A percentile compares a stretch with the other conserved stretches of the same genome.
phyloP scores from a whole-genome alignment of 1,284 basidiomycete species.

The Melampsora americana region DNA sequence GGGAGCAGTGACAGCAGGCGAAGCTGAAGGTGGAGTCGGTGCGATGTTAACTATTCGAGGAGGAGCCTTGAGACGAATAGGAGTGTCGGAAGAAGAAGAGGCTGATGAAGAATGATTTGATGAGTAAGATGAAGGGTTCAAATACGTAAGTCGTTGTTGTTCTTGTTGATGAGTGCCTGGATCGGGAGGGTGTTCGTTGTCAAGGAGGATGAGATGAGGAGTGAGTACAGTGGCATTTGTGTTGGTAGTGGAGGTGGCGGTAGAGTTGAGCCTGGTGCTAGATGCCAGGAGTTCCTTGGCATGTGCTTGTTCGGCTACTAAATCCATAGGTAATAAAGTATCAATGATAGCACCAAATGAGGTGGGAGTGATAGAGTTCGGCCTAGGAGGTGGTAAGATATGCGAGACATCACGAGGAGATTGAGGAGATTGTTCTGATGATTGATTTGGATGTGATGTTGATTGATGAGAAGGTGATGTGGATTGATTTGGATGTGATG shows the following conservation, averaged over 20 bases:
- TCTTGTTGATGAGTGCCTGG: no score
- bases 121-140: background rate
- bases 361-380: constrained; percentile 1
- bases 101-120: background rate
- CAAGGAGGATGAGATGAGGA: background rate
- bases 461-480: background rate
- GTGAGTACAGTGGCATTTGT: no score
- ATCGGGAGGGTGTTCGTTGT: no score
- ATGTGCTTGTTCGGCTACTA: background rate
- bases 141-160: no score
- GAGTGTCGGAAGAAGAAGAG: background rate
- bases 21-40: constrained; percentile 28
- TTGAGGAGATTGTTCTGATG: background rate
- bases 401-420: background rate
- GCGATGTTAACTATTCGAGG: constrained; percentile 22
- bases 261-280: background rate
- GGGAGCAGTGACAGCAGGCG: constrained; percentile 31
- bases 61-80: constrained; percentile 8
- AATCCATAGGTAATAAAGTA: background rate
- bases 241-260: no score
- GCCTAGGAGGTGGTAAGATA: constrained; percentile 1
- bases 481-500: background rate
- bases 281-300: background rate
- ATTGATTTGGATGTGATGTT: background rate
- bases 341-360: background rate